These are phyloP conservation scores for Heritiera littoralis DNA, from an alignment of 345 rosid species.

Conservation along the genomic window DNA sequence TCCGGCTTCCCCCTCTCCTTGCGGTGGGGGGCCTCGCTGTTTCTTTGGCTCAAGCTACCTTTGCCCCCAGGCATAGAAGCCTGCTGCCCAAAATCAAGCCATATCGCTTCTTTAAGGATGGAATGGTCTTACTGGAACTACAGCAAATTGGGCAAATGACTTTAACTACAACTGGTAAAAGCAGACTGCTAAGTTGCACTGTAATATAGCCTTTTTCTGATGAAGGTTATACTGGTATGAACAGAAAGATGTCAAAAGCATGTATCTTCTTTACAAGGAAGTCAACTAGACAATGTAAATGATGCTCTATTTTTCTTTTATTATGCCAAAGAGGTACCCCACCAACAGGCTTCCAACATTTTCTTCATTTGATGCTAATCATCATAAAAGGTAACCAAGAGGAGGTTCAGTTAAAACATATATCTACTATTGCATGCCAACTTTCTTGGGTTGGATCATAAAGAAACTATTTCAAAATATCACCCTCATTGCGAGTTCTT, in stretches of 20 bases:
- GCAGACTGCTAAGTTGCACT: not conserved
- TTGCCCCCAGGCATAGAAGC: no score
- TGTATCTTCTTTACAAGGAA: slow-evolving; percentile 20
- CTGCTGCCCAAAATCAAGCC: no score
- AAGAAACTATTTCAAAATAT: slow-evolving; percentile 28
- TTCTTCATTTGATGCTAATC: slow-evolving; percentile 4
- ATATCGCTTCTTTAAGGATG: no score
- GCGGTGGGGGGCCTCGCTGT: no score
- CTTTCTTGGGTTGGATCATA: slow-evolving; percentile 35
- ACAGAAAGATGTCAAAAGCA: slow-evolving; percentile 14
- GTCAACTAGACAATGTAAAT: slow-evolving; percentile 3
- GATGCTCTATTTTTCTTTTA: slow-evolving; percentile 11
- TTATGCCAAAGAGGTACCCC: slow-evolving; percentile 15
- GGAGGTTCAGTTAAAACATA: not conserved
- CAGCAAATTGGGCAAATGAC: no score
- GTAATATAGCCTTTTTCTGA: not conserved
- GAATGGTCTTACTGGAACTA: no score
- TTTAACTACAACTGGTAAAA: not conserved
- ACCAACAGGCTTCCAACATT: slow-evolving; percentile 1
- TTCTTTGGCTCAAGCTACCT: no score
- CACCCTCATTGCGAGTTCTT: slow-evolving; percentile 56
- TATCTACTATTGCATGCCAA: slow-evolving; percentile 27
- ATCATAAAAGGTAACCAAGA: not conserved
- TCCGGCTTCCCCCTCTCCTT: no score
- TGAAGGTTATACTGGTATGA: slow-evolving; percentile 3